Evolutionary conservation across 805 yeast species (phyloP).

Genomic region (Candida vaughaniae): DNA sequence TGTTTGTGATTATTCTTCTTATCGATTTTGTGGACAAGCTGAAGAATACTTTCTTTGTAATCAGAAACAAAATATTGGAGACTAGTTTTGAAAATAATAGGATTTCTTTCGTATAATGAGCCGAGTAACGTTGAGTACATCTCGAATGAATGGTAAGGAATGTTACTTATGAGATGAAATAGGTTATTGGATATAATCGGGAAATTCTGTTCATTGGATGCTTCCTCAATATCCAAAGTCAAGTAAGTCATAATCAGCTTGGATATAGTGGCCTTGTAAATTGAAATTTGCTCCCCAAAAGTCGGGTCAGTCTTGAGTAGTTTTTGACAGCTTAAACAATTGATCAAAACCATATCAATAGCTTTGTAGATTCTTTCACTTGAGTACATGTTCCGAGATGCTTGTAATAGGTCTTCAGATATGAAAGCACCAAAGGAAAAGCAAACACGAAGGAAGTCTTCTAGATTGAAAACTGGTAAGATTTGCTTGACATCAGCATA

Average conservation of each 20-base stretch:
- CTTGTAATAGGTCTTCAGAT: constrained; percentile 19
- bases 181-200: constrained; percentile 45
- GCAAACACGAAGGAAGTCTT: constrained; percentile 37
- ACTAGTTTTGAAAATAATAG: background rate
- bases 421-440: constrained; percentile 22
- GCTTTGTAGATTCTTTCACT: constrained; percentile 30
- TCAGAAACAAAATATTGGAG: constrained; percentile 1
- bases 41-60: background rate
- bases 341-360: constrained; percentile 24
- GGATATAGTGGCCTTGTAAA: constrained; percentile 28
- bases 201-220: constrained; percentile 26
- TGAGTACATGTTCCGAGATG: constrained; percentile 22
- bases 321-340: constrained; percentile 30
- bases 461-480: constrained; percentile 23
- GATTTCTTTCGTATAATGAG: background rate
- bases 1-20: background rate
- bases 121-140: background rate
- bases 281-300: constrained; percentile 37
- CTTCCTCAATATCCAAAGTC: constrained; percentile 22
- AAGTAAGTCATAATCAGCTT: constrained; percentile 27
- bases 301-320: constrained; percentile 26
- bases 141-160: constrained; percentile 3
- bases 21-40: background rate
- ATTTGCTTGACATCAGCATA: constrained; percentile 26
- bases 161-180: constrained; percentile 19